Evolutionary conservation across 768 basidiomycete genomes (phyloP).

Genomic region (Astraeus odoratus): DNA sequence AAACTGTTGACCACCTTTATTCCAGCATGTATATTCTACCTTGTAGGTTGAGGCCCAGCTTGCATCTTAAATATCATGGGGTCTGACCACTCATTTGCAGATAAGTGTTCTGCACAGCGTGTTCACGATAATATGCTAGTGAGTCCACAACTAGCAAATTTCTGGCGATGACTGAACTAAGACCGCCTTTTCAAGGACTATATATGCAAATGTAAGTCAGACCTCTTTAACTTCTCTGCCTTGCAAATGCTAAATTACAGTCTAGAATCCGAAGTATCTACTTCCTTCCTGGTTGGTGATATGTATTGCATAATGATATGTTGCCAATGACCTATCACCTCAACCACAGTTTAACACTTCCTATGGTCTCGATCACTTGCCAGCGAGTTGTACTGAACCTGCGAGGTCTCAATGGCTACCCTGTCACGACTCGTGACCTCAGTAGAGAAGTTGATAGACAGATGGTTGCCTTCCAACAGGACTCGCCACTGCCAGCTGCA

Average conservation of each 20-base stretch:
- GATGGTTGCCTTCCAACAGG: constrained; percentile 2
- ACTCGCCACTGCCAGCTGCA: no score
- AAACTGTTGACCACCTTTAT: not conserved
- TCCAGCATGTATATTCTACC: constrained; percentile 5
- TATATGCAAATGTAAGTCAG: not conserved
- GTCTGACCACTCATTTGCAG: not conserved
- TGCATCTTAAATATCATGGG: not conserved
- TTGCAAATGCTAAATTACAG: no score
- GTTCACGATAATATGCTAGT: constrained; percentile 2
- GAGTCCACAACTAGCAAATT: not conserved
- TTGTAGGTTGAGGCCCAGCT: not conserved
- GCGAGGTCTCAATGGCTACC: constrained; percentile 7
- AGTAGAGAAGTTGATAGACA: constrained; percentile 15
- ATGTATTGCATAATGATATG: not conserved
- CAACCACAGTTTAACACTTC: constrained; percentile 5
- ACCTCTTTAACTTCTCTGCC: no score
- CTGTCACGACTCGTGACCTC: constrained; percentile 2
- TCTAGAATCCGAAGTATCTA: constrained; percentile 2
- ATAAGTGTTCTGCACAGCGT: constrained; percentile 1
- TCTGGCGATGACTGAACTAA: not conserved
- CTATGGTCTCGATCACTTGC: constrained; percentile 14
- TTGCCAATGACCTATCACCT: not conserved
- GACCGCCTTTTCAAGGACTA: not conserved
- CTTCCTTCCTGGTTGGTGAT: constrained; percentile 1
- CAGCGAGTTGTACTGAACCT: constrained; percentile 17